phyloP scores from a whole-genome alignment of 31 red algal genomes.

The Odonthalia washingtoniensis region DNA sequence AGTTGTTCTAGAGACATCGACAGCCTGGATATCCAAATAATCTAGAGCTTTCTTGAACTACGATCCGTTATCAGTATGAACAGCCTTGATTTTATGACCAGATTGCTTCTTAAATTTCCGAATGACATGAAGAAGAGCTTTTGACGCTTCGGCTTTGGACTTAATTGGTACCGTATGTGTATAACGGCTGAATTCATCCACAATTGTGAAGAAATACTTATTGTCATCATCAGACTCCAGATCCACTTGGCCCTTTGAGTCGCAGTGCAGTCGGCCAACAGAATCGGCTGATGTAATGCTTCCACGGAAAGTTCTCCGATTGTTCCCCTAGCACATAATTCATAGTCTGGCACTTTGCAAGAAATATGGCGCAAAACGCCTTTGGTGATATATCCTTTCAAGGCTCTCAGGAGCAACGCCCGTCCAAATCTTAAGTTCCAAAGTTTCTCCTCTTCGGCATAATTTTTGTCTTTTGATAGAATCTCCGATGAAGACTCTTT shows the following conservation, averaged over 20 bases:
- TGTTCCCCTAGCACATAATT: constrained; percentile 44
- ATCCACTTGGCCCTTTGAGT: constrained; percentile 7
- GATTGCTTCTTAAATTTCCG: constrained; percentile 46
- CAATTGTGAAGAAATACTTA: constrained; percentile 27
- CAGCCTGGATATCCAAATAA: too few relatives aligned
- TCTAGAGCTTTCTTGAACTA: too few relatives aligned
- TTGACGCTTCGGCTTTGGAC: constrained; percentile 37
- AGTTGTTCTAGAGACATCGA: background rate
- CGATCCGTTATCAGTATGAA: constrained; percentile 41
- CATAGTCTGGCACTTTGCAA: background rate
- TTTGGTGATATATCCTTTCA: background rate
- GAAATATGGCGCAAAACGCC: constrained; percentile 4
- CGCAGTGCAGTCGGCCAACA: constrained; percentile 28
- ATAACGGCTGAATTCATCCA: constrained; percentile 45
- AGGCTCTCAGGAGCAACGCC: background rate
- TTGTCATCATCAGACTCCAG: background rate
- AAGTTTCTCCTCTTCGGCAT: background rate
- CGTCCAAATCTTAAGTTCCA: constrained; percentile 36
- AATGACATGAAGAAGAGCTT: background rate
- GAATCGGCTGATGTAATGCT: constrained; percentile 7
- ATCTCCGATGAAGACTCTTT: background rate
- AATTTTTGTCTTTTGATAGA: too few relatives aligned
- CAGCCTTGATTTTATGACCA: background rate
- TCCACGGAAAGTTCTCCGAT: constrained; percentile 17
- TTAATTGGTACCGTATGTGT: constrained; percentile 13